Evolutionary conservation across 2,329 filamentous ascomycete genomes (phyloP).

Genomic region (Trichoderma sp.): DNA sequence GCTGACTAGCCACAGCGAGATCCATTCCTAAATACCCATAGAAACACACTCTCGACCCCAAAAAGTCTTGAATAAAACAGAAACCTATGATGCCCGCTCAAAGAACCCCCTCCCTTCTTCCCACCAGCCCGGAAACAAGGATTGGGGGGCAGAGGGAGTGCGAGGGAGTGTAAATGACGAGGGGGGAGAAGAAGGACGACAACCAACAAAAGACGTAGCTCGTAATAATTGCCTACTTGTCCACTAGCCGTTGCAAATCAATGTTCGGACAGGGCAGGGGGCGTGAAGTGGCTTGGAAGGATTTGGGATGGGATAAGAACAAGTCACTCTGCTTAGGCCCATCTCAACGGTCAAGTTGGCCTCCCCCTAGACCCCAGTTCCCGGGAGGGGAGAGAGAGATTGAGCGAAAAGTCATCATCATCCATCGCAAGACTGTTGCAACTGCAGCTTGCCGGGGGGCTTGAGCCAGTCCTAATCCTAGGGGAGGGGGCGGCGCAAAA

Average conservation of each 20-base stretch:
- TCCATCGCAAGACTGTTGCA: neutral
- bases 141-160: neutral
- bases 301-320: neutral
- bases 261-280: neutral
- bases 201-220: neutral
- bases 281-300: neutral
- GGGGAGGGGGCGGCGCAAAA: neutral
- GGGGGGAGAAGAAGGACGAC: neutral
- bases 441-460: neutral
- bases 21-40: neutral
- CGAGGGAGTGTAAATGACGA: neutral
- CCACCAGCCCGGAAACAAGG: neutral
- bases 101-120: neutral
- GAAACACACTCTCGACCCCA: neutral
- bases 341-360: slow-evolving; percentile 10
- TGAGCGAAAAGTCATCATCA: neutral
- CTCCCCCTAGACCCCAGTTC: neutral
- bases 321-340: neutral
- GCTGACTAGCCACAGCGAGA: neutral
- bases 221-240: neutral
- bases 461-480: neutral
- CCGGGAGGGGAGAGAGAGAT: neutral
- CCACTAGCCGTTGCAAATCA: slow-evolving; percentile 17
- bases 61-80: neutral
- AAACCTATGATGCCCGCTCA: neutral